A percentile compares a stretch with the other conserved stretches of the same genome.
Conservation (phyloP, 2,329 filamentous ascomycete genomes). For the Alternaria angustiovoidea region DNA sequence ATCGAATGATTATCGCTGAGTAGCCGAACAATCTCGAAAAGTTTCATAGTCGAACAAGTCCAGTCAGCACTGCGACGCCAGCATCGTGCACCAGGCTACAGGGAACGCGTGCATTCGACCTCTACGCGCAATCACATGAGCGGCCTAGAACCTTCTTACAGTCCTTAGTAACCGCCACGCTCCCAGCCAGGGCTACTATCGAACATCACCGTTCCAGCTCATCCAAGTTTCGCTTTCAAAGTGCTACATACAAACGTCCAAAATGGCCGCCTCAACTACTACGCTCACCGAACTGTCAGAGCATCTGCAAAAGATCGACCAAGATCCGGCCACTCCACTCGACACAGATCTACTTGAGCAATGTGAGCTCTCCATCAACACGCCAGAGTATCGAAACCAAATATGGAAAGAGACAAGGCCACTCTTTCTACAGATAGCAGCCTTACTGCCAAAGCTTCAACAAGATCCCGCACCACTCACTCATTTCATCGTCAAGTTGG, state of each 20-base stretch:
- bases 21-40: not conserved
- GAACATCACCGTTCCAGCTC: not conserved
- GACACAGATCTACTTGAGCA: conserved; percentile 61
- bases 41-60: not conserved
- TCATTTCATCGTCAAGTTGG: conserved; percentile 60
- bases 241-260: conserved; percentile 4
- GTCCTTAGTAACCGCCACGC: conserved; percentile 17
- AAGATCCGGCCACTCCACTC: conserved; percentile 56
- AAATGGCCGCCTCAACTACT: conserved; percentile 30
- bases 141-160: conserved; percentile 33
- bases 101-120: conserved; percentile 19
- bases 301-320: conserved; percentile 57
- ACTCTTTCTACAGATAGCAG: conserved; percentile 58
- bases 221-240: too few species aligned
- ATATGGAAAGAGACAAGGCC: conserved; percentile 41
- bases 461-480: conserved; percentile 66
- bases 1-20: not conserved
- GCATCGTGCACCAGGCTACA: conserved; percentile 14
- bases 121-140: conserved; percentile 44
- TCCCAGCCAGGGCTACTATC: conserved; percentile 4
- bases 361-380: conserved; percentile 55
- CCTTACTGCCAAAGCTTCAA: conserved; percentile 61
- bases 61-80: conserved; percentile 1
- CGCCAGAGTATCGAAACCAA: conserved; percentile 38
- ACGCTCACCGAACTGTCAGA: conserved; percentile 45